phyloP scores from a whole-genome alignment of 306 rosid genomes.

The Acacia acuminata region DNA sequence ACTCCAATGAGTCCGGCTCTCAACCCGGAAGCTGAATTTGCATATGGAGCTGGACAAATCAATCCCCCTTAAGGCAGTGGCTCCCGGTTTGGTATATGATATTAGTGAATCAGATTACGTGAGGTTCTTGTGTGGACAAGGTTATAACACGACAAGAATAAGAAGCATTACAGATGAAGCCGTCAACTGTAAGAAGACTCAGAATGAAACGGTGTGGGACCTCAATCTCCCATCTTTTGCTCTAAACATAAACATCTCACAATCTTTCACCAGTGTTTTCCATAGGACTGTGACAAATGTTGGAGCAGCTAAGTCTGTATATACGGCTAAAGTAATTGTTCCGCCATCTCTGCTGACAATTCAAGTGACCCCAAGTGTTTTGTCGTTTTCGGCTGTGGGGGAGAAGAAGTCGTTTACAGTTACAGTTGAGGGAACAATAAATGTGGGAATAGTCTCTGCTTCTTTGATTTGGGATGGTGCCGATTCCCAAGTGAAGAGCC shows the following conservation, averaged over 20 bases:
- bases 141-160: constrained; percentile 12
- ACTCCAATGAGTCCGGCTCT: constrained; percentile 14
- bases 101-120: constrained; percentile 21
- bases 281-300: not conserved
- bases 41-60: constrained; percentile 42
- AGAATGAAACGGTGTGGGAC: not conserved
- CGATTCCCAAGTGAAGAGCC: constrained; percentile 21
- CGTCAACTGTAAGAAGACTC: not conserved
- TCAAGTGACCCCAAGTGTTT: constrained; percentile 17
- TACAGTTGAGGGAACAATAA: not conserved
- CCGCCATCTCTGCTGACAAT: not conserved
- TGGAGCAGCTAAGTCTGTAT: not conserved
- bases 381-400: not conserved
- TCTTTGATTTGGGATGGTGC: constrained; percentile 25
- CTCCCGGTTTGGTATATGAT: constrained; percentile 29
- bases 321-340: not conserved
- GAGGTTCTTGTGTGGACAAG: constrained; percentile 41
- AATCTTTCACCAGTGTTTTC: not conserved
- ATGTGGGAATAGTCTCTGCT: not conserved
- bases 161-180: not conserved
- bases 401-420: not conserved
- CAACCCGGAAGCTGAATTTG: constrained; percentile 35
- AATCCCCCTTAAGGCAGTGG: constrained; percentile 27
- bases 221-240: constrained; percentile 48
- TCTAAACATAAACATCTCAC: not conserved